phyloP scores from a whole-genome alignment of 2,329 filamentous ascomycete genomes.

The Grosmannia huntii region DNA sequence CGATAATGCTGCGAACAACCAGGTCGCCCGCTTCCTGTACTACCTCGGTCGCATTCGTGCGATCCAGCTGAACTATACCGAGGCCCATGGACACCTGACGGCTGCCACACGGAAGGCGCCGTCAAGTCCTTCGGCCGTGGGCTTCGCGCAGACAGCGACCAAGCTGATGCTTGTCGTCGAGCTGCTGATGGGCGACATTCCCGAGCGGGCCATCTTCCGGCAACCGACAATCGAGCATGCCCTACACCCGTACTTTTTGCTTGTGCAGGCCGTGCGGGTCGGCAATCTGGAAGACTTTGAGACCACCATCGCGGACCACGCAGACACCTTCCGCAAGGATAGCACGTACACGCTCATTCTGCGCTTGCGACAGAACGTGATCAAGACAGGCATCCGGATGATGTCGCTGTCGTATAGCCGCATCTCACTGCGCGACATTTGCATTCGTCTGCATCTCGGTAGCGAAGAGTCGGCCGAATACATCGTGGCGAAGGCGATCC shows the following conservation, averaged over 20 bases:
- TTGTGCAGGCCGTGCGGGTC: conserved; percentile 92
- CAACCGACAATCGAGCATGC: conserved; percentile 76
- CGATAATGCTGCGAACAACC: conserved; percentile 88
- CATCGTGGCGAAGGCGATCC: conserved; percentile 96
- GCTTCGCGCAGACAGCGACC: conserved; percentile 90
- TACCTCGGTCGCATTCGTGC: conserved; percentile 94
- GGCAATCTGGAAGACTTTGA: conserved; percentile 91
- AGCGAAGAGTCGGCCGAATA: conserved; percentile 98
- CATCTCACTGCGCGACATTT: conserved; percentile 94
- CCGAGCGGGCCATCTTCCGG: conserved; percentile 87
- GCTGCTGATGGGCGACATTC: conserved; percentile 96
- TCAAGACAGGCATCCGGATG: conserved; percentile 98
- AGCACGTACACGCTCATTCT: conserved; percentile 92
- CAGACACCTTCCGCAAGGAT: conserved; percentile 78
- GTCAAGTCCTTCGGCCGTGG: conserved; percentile 74
- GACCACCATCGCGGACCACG: conserved; percentile 69
- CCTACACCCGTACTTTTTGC: conserved; percentile 81
- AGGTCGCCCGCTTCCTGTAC: conserved; percentile 94
- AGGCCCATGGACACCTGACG: conserved; percentile 87
- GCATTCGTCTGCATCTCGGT: conserved; percentile 82
- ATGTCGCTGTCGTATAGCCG: conserved; percentile 97
- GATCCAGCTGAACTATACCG: conserved; percentile 92
- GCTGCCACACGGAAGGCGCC: conserved; percentile 93
- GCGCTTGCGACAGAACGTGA: conserved; percentile 92
- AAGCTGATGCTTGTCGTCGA: conserved; percentile 96